Conservation (phyloP, 495 filamentous ascomycete genomes). For the Hypoxylon fuscum region DNA sequence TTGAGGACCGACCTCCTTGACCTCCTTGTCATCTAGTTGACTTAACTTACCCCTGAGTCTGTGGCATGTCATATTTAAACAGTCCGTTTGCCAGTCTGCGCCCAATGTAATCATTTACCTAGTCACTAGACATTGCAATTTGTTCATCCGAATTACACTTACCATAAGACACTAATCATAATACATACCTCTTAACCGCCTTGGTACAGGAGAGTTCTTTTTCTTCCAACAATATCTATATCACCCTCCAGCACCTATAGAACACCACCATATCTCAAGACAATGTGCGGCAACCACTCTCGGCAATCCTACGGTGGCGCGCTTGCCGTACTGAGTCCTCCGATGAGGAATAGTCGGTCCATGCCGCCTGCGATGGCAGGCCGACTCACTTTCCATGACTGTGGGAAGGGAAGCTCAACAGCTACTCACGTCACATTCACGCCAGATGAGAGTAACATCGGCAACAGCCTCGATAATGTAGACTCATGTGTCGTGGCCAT, state of each 20-base stretch:
- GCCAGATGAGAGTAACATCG: constrained; percentile 16
- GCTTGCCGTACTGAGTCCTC: constrained; percentile 41
- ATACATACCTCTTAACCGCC: no score
- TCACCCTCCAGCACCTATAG: neutral
- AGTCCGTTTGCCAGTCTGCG: no score
- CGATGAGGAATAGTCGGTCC: constrained; percentile 7
- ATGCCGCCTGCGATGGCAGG: constrained; percentile 20
- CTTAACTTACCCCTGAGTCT: neutral
- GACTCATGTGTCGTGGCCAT: constrained; percentile 40
- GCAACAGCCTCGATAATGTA: neutral
- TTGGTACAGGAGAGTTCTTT: neutral
- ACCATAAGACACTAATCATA: no score
- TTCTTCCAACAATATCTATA: neutral
- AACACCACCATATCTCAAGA: neutral
- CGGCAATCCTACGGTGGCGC: constrained; percentile 40
- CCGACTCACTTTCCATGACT: constrained; percentile 42
- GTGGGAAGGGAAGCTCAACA: constrained; percentile 23
- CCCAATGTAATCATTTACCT: no score
- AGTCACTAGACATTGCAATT: no score
- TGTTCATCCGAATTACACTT: no score
- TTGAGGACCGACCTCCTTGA: constrained; percentile 20
- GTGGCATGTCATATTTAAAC: no score
- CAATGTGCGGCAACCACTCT: constrained; percentile 37
- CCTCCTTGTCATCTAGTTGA: neutral
- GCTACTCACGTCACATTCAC: constrained; percentile 40